Base-by-base conservation (phyloP, 2,329 filamentous ascomycete genomes). In the Gaeumannomyces sp. region DNA sequence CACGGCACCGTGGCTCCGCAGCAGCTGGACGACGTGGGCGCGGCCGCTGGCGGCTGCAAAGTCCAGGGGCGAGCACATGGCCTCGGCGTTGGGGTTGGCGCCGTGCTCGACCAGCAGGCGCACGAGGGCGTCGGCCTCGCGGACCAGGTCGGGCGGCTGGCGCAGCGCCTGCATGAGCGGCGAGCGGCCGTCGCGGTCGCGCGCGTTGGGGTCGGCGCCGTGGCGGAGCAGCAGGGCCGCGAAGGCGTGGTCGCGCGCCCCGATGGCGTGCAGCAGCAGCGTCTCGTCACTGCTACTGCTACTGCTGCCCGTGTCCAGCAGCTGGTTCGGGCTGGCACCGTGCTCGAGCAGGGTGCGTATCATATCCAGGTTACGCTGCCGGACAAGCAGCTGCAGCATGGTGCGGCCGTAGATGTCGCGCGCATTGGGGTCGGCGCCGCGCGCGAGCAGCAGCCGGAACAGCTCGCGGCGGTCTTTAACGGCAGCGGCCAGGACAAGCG, bases 221-320 rank as follows among this genome's bases (percentile, higher is more conserved):
- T 63, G 38, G 27, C 50, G 29, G 31, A 65, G 31, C 27, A 66
- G 65, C 25, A 61, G 29, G 28, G 29, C 62, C 31, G 63, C 62
- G 35, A 53, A 58, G 63, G 64, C 59, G 62, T 45, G 69, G 63
- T 22, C 58, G 22, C 63, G 58, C 33, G 25, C 29, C 29, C 28
- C 60, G 33, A 76, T 65, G 7, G 75, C 75, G 62, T 74, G 71
- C 67, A 76, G 68, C 61, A 77, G 64, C 8, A 76, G 75, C 19
- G 73, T 73, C 57, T 64, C 59, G 31, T 58, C 57, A n/a, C 29
- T n/a, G 14, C 53, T 13, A 13, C 1, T 16, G 22, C 53, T 19
- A 2, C 10, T 25, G 5, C 4, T 14, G 5, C 16, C 16, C 22
- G 62, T 59, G 35, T 67, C 66, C 22, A 60, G 38, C 13, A 65